These are phyloP conservation scores for Mycosphaerella sp. DNA, from an alignment of 2,329 filamentous ascomycete genomes.

Conservation along the genomic window DNA sequence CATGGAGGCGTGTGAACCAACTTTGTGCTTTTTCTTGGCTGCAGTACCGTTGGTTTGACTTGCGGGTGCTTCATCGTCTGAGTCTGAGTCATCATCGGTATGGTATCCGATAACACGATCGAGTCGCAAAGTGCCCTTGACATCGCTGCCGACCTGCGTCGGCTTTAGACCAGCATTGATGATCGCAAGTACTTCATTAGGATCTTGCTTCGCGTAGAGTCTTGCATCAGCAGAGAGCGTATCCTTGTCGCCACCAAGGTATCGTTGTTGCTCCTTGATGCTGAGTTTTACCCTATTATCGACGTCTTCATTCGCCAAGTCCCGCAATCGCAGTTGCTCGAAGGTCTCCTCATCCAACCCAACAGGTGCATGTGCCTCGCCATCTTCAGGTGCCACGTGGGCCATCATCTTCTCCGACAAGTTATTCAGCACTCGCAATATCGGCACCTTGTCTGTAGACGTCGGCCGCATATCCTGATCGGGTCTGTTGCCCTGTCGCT, in stretches of 20 bases:
- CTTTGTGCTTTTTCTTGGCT: conserved; percentile 41
- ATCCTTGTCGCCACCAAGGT: conserved; percentile 57
- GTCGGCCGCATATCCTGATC: conserved; percentile 83
- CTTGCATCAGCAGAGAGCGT: conserved; percentile 45
- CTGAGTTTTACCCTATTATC: conserved; percentile 77
- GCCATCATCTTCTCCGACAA: conserved; percentile 91
- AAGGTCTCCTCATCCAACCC: conserved; percentile 68
- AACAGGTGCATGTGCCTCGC: conserved; percentile 58
- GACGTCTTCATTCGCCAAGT: conserved; percentile 67
- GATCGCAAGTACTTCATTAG: conserved; percentile 59
- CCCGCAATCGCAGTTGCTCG: conserved; percentile 67
- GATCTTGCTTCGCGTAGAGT: conserved; percentile 63
- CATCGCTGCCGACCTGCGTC: conserved; percentile 30
- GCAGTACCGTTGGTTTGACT: conserved; percentile 22
- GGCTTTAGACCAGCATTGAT: conserved; percentile 59
- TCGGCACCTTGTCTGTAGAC: conserved; percentile 70
- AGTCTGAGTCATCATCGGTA: conserved; percentile 56
- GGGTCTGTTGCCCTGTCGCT: conserved; percentile 76
- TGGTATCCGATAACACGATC: conserved; percentile 61
- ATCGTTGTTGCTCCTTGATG: conserved; percentile 77
- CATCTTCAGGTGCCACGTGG: conserved; percentile 72
- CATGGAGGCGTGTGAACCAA: conserved; percentile 65
- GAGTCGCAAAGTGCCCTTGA: conserved; percentile 41
- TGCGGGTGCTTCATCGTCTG: conserved; percentile 46
- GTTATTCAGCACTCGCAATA: conserved; percentile 81